Evolutionary conservation across 192 early-diverging fungal species (phyloP).

Genomic region (Umbelopsis ramanniana): DNA sequence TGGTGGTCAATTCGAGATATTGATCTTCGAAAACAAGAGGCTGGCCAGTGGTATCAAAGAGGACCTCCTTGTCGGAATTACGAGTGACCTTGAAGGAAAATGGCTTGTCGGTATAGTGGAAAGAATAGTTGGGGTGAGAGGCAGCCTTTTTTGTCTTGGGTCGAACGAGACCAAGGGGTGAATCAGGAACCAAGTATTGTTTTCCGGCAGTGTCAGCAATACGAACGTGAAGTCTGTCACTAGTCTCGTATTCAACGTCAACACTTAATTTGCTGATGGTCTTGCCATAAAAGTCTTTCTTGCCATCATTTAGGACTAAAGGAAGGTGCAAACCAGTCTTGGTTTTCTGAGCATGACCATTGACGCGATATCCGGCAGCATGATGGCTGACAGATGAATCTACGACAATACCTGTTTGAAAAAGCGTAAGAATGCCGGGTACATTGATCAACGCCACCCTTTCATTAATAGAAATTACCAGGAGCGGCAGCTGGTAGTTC

Average conservation of each 20-base stretch:
- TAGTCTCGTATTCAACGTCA: constrained; percentile 55
- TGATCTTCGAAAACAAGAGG: constrained; percentile 67
- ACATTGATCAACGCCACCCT: too few relatives aligned
- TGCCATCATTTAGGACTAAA: constrained; percentile 9
- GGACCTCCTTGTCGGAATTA: constrained; percentile 36
- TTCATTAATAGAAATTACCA: constrained; percentile 8
- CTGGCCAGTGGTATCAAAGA: constrained; percentile 48
- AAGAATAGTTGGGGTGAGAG: constrained; percentile 25
- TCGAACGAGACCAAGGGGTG: constrained; percentile 28
- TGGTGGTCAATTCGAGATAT: constrained; percentile 67
- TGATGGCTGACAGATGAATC: background rate
- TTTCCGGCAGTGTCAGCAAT: constrained; percentile 27
- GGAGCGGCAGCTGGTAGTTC: constrained; percentile 14
- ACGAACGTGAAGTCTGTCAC: constrained; percentile 54
- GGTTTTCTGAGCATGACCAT: constrained; percentile 20
- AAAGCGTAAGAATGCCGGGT: background rate
- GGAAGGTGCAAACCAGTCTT: constrained; percentile 27
- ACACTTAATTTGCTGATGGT: constrained; percentile 49
- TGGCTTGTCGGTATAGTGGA: constrained; percentile 36
- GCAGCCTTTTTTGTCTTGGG: constrained; percentile 12
- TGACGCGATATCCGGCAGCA: constrained; percentile 29
- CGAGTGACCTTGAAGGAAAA: constrained; percentile 50
- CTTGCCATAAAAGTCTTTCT: constrained; percentile 43
- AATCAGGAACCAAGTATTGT: constrained; percentile 35
- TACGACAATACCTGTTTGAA: background rate